Evolutionary conservation across 2,329 filamentous ascomycete genomes (phyloP), one percentile per base, ranked within the genome.

Genomic region (Beauveria pseudobassiana): DNA sequence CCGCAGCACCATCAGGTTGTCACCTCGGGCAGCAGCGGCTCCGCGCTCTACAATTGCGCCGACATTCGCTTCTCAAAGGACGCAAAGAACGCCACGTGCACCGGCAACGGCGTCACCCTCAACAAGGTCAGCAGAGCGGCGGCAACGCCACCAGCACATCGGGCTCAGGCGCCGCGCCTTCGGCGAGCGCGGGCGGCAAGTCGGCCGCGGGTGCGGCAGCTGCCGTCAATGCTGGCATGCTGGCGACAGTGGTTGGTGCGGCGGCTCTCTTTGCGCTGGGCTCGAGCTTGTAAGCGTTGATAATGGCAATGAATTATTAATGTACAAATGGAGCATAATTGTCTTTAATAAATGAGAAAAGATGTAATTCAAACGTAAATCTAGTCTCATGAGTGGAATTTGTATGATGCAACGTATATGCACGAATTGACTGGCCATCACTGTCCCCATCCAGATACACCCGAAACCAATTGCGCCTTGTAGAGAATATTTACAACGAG

Each of bases 1-100:
- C 65, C 78, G 82, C 53, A 88, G 82, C 16, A 87, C 84, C 38
- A 76, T 92, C 89, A 91, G 75, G 84, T 92, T 57, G 80, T 91
- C 42, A 87, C 85, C 4, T 77, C 85, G 52, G 85, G 84, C 30
- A 77, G 82, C 24, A 77, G 76, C 4, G 81, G 78, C 22, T 80
- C 78, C 45, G 85, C 87, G 18, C 75, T 92, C 38, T 92, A 91
- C 74, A 89, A 87, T 73, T 93, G 89, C 73, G 87, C 88, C 69
- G 89, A 93, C 68, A 83, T 92, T 66, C 86, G 83, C 28, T 87
- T 93, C 75, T 81, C 79, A 38, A 75, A 76, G 57, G 75, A 76
- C 12, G 78, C 82, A 5, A 76, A 79, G 20, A 76, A 81, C 30
- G 71, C 75, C 8, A 76, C 81, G 63, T 73, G 72, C 64, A 68